Evolutionary conservation across 208 protist species (phyloP).

Genomic region (Leishmania mexicana): DNA sequence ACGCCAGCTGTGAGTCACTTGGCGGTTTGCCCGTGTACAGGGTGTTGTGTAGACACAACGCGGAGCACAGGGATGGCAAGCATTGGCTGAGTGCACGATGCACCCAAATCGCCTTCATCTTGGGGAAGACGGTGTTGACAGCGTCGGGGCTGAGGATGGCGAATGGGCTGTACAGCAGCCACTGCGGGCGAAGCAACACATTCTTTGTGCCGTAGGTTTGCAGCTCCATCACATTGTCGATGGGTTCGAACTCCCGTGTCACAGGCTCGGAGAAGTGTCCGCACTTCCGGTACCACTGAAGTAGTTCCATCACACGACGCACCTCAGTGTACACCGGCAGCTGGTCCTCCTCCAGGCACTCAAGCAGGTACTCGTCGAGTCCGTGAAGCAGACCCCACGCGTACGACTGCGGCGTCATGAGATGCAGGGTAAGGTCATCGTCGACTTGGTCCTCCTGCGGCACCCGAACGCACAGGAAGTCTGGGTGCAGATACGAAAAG

Average conservation of each 20-base stretch:
- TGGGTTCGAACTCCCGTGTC: slow-evolving; percentile 64
- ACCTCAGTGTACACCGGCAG: slow-evolving; percentile 70
- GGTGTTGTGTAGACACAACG: slow-evolving; percentile 83
- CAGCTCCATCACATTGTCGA: slow-evolving; percentile 83
- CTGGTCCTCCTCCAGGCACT: slow-evolving; percentile 89
- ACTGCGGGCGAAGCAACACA: slow-evolving; percentile 57
- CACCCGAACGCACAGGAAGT: slow-evolving; percentile 76
- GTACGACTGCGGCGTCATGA: slow-evolving; percentile 86
- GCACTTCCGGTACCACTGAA: slow-evolving; percentile 89
- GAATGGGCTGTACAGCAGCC: slow-evolving; percentile 87
- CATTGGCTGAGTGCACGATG: slow-evolving; percentile 87
- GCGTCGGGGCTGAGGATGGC: slow-evolving; percentile 75
- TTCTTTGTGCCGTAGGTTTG: slow-evolving; percentile 83
- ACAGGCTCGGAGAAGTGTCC: slow-evolving; percentile 83
- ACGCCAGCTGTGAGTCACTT: slow-evolving; percentile 78
- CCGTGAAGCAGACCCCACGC: slow-evolving; percentile 90
- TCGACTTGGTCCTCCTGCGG: slow-evolving; percentile 70
- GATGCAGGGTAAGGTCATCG: slow-evolving; percentile 86
- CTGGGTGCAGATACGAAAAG: slow-evolving; percentile 61
- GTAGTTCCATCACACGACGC: slow-evolving; percentile 71
- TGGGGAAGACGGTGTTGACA: slow-evolving; percentile 72
- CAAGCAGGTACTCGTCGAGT: slow-evolving; percentile 88
- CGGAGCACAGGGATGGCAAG: slow-evolving; percentile 87
- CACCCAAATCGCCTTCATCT: slow-evolving; percentile 83
- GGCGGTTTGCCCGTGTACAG: slow-evolving; percentile 90